Evolutionary conservation across 306 rosid genomes (phyloP).

Genomic region (Medicago ruthenica): DNA sequence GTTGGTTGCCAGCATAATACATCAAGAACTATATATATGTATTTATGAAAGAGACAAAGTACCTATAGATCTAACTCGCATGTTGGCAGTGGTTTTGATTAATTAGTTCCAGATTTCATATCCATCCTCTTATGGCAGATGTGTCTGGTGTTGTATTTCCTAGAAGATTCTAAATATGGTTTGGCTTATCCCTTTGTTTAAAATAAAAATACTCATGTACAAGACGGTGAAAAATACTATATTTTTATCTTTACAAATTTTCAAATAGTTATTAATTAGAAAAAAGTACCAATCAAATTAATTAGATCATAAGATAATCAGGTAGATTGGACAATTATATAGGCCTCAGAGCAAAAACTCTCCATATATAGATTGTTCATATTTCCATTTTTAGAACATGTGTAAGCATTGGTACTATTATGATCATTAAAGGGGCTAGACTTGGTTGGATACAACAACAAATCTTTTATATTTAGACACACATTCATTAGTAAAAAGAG

Average conservation of each 20-base stretch:
- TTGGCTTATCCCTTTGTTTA: neutral
- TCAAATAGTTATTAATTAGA: too few species aligned
- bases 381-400: too few species aligned
- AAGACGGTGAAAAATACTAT: too few species aligned
- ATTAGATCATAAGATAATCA: too few species aligned
- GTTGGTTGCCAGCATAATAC: neutral
- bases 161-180: neutral
- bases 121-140: neutral
- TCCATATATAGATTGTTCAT: too few species aligned
- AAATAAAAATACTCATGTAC: too few species aligned
- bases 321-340: neutral
- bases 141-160: conserved; percentile 3
- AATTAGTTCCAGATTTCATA: neutral
- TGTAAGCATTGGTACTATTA: too few species aligned
- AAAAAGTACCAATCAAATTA: neutral
- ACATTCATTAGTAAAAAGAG: too few species aligned
- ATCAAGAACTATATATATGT: conserved; percentile 11
- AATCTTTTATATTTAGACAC: too few species aligned
- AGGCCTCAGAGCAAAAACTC: neutral
- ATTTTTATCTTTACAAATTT: too few species aligned
- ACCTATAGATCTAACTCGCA: neutral
- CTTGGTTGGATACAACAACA: too few species aligned
- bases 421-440: too few species aligned
- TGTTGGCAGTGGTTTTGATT: neutral
- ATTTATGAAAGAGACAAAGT: conserved; percentile 24